Conservation (phyloP, 305 asterid genomes). For the Fraxinus floribunda region DNA sequence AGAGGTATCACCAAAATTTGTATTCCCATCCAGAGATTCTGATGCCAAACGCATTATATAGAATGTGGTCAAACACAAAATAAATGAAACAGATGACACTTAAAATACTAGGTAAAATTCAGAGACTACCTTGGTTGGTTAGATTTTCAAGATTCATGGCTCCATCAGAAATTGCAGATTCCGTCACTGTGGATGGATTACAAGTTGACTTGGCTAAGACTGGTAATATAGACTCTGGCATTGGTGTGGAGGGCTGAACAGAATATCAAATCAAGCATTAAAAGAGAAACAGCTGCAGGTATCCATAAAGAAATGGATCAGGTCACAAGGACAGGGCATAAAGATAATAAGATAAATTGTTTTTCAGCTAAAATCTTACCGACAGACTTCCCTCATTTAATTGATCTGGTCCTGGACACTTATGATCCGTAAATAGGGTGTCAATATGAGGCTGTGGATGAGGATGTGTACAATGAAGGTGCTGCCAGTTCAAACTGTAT, state of each 20-base stretch:
- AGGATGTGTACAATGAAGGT: constrained; percentile 59
- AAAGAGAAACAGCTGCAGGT: constrained; percentile 3
- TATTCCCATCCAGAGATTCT: constrained; percentile 30
- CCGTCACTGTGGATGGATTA: constrained; percentile 26
- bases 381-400: constrained; percentile 22
- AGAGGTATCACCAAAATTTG: constrained; percentile 23
- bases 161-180: constrained; percentile 31
- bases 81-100: background rate
- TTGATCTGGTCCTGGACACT: constrained; percentile 52
- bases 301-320: background rate
- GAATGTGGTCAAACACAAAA: constrained; percentile 15
- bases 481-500: constrained; percentile 92
- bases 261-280: constrained; percentile 19
- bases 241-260: constrained; percentile 34
- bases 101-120: background rate
- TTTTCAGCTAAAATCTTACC: constrained; percentile 31
- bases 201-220: constrained; percentile 24
- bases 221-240: constrained; percentile 21
- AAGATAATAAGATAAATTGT: background rate
- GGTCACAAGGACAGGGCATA: constrained; percentile 5
- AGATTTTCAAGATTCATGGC: constrained; percentile 19
- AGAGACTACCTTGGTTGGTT: constrained; percentile 28
- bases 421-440: constrained; percentile 68
- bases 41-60: constrained; percentile 5
- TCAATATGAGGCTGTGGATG: constrained; percentile 54